Evolutionary conservation across 352 stramenopile genomes (phyloP), one percentile per base, ranked within the genome.

Genomic region (Phytophthora cryptogea): DNA sequence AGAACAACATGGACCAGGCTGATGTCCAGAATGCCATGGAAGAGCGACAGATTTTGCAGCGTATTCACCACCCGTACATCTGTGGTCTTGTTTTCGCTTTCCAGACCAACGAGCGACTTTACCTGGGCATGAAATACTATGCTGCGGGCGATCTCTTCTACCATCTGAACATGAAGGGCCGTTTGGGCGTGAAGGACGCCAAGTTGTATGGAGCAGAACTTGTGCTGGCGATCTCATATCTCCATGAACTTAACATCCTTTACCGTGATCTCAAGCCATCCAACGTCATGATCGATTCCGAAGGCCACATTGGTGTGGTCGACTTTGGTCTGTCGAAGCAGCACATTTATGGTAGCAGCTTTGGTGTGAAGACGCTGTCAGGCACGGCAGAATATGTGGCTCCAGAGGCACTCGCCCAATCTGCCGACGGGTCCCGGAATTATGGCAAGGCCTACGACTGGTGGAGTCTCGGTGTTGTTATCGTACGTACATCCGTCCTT

Each of bases 91-190:
- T 94, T 32, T 96, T 96, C 54, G 87, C 87, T 2, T 96, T 96
- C 53, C 87, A 96, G 63, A 96, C 87, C 13, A 94, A 94, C 58
- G 84, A 94, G 54, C 83, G 87, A 3, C 70, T 96, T 9, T 96
- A 96, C 48, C 58, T 94, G n/a, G 85, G 87, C 0, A 96, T 96
- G 87, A 94, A 96, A 45, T 96, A 92, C 58, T 96, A 96, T 41
- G 87, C 87, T 10, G 87, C 87, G 8, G 87, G 87, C 20, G 87
- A 96, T 53, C 65, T 96, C 16, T 96, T 96, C 48, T 96, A 96
- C 43, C 87, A 96, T 47, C 62, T 96, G 17, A 96, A 96, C 46
- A 78, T 94, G 68, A 87, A 86, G 40, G 83, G 85, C 13, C 80
- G 75, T 33, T 54, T 95, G 28, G 68, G 75, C 28, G 44, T 87